A percentile compares a stretch with the other conserved stretches of the same genome.
Conservation (phyloP, 2,329 filamentous ascomycete genomes). For the Tolypocladium album region DNA sequence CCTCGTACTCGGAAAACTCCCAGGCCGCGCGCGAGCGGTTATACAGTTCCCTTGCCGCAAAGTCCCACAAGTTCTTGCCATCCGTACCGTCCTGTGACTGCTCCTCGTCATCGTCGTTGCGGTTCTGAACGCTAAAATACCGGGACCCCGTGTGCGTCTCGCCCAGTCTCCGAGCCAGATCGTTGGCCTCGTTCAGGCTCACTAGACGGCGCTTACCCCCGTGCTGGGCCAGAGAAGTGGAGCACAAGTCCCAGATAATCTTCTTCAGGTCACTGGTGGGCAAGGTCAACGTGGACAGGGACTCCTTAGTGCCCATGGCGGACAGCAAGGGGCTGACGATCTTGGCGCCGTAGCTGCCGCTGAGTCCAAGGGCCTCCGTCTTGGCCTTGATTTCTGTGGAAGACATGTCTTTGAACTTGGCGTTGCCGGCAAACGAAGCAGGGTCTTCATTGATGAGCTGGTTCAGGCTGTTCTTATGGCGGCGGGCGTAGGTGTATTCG, state of each 20-base stretch:
- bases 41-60: conserved; percentile 15
- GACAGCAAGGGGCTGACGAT: conserved; percentile 14
- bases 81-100: conserved; percentile 12
- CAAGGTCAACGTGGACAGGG: conserved; percentile 1
- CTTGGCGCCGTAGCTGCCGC: conserved; percentile 14
- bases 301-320: conserved; percentile 13
- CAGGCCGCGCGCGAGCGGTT: conserved; percentile 8
- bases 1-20: conserved; percentile 1
- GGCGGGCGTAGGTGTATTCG: conserved; percentile 1
- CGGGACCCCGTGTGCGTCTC: conserved; percentile 32
- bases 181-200: conserved; percentile 45
- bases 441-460: conserved; percentile 6
- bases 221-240: conserved; percentile 17
- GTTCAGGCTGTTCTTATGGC: conserved; percentile 2
- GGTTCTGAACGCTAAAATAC: conserved; percentile 23
- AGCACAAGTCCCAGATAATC: conserved; percentile 23
- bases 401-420: conserved; percentile 5
- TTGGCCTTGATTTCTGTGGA: conserved; percentile 8
- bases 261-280: conserved; percentile 6
- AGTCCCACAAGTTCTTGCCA: conserved; percentile 13
- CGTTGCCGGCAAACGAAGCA: neutral
- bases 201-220: conserved; percentile 36
- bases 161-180: conserved; percentile 44
- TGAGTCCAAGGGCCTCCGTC: conserved; percentile 14
- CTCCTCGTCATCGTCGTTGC: conserved; percentile 13